Base-by-base conservation (phyloP, 805 yeast species). In the Schizosaccharomyces osmophilus region DNA sequence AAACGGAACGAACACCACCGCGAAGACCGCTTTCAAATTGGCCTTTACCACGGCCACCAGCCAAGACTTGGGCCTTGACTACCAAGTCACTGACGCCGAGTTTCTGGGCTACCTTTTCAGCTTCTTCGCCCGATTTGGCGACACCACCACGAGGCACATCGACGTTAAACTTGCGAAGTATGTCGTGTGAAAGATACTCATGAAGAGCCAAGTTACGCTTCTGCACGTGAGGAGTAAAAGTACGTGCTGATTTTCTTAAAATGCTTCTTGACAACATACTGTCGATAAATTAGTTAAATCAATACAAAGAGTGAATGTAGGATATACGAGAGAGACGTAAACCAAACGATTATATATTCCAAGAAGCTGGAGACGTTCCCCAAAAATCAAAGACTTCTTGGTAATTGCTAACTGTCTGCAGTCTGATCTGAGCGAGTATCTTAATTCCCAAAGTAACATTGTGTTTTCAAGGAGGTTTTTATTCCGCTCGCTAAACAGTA, bases 21-120 rank as follows among this genome's bases (percentile, higher is more conserved):
- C 90, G 82, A 72, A 87, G 82, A 61, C 98, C 98, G 69, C 82
- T 83, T 76, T 89, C 96, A 67, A 93, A 89, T 74, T 87, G 89
- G 65, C 99, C 99, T 75, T 93, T 93, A 76, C 99, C 99, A 76
- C 99, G 84, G 71, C 99, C 99, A 76, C 99, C 99, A 63, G 99
- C 89, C 70, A 93, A 80, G 59, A 96, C 97, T 77, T 93, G 99
- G 64, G 98, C 98, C 78, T 93, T 93, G 73, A 93, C 79, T 65
- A 93, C 99, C 74, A 93, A 77, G 69, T 85, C 94, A 69, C 83
- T 82, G 66, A 85, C 79, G 67, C 68, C 69, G 70, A 93, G 79
- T 63, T 77, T 74, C 75, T 83, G 79, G 67, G 97, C 97, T 61
- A 83, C 82, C 63, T 83, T 78, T 72, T 73, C 85, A 55, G 97